These are phyloP conservation scores for Aphanomyces invadans DNA, from an alignment of 352 stramenopile genomes.

Conservation along the genomic window DNA sequence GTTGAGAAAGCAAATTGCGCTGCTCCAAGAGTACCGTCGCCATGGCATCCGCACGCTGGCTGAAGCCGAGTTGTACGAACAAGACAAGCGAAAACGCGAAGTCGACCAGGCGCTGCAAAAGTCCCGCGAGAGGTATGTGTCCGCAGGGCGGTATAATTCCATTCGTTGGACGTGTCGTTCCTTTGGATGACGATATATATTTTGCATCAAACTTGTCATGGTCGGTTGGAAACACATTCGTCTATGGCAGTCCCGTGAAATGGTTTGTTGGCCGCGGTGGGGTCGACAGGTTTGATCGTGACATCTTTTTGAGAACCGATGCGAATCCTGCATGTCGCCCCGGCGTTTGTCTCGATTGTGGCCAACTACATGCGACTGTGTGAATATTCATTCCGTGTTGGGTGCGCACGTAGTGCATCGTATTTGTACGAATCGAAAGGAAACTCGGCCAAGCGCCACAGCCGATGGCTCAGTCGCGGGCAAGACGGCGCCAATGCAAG, in stretches of 20 bases:
- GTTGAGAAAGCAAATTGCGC: constrained; percentile 93
- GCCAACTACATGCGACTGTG: neutral
- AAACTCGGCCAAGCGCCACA: constrained; percentile 53
- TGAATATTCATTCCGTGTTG: too few relatives aligned
- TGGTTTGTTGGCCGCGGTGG: too few relatives aligned
- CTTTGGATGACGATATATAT: too few relatives aligned
- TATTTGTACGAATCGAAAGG: constrained; percentile 80
- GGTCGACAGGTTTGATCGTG: too few relatives aligned
- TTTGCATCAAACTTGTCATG: too few relatives aligned
- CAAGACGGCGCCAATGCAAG: constrained; percentile 33
- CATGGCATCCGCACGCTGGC: constrained; percentile 91
- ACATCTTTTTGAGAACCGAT: too few relatives aligned
- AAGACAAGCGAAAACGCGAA: constrained; percentile 90
- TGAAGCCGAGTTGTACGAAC: constrained; percentile 92
- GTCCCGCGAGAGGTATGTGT: constrained; percentile 65
- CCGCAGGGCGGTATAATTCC: too few relatives aligned
- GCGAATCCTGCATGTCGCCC: too few relatives aligned
- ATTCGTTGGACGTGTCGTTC: too few relatives aligned
- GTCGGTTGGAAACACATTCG: too few relatives aligned
- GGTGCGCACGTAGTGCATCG: constrained; percentile 32
- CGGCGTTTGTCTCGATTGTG: neutral
- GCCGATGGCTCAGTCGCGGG: constrained; percentile 56
- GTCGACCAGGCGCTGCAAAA: constrained; percentile 85
- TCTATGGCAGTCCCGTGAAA: too few relatives aligned
- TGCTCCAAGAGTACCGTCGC: constrained; percentile 94